These are phyloP conservation scores for Colletotrichum scovillei DNA, from an alignment of 2,329 filamentous ascomycete species.

Conservation along the genomic window DNA sequence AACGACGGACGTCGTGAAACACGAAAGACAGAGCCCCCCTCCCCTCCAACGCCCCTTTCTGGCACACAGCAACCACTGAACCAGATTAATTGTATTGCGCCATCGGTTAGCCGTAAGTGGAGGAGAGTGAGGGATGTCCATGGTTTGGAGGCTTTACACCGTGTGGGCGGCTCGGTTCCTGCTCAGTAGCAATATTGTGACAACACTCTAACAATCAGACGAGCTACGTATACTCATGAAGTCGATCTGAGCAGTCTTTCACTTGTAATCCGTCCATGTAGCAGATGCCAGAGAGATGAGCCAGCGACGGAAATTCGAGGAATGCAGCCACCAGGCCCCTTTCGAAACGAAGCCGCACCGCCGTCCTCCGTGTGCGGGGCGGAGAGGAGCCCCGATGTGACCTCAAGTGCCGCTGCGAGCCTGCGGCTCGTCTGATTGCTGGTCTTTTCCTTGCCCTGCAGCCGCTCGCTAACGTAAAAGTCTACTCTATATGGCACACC, in stretches of 20 bases:
- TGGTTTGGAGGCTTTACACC: no score
- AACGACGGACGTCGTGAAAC: neutral
- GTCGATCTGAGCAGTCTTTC: no score
- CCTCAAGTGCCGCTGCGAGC: neutral
- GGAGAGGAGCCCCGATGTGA: neutral
- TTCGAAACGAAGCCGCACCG: slow-evolving; percentile 13
- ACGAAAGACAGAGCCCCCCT: neutral
- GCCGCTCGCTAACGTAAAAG: neutral
- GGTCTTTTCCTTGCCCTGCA: neutral
- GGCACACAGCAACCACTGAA: neutral
- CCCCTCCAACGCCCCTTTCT: neutral
- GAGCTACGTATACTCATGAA: neutral
- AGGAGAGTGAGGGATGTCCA: neutral
- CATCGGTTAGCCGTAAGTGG: neutral
- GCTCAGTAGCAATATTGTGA: neutral
- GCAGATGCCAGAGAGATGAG: neutral
- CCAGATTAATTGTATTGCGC: neutral
- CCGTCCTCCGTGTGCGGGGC: neutral
- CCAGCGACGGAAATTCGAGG: slow-evolving; percentile 3
- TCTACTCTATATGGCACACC: slow-evolving; percentile 23
- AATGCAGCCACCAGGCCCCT: neutral
- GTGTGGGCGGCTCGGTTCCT: neutral
- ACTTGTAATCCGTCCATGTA: no score
- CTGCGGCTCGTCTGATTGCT: slow-evolving; percentile 13
- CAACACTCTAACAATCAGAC: neutral